A percentile compares a stretch with the other conserved stretches of the same genome.
These are phyloP conservation scores for Penicillium frequentans DNA, from an alignment of 2,329 filamentous ascomycete species.

Conservation along the genomic window DNA sequence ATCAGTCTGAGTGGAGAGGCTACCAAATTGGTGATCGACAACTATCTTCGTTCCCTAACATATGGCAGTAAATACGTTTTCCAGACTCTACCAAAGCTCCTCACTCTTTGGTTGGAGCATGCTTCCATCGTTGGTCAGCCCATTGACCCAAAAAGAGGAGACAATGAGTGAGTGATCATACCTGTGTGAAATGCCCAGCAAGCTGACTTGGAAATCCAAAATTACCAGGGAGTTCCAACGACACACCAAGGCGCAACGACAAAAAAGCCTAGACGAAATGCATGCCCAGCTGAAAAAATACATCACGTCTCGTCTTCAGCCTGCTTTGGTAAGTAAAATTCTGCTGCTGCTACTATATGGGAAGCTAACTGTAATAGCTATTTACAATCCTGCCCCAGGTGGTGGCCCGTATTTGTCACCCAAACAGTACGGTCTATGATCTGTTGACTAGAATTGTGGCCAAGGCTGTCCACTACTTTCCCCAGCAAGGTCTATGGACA, in stretches of 20 bases:
- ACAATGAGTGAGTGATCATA: slow-evolving; percentile 39
- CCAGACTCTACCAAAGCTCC: slow-evolving; percentile 84
- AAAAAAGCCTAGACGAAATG: slow-evolving; percentile 66
- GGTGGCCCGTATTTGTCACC: slow-evolving; percentile 91
- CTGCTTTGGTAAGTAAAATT: slow-evolving; percentile 40
- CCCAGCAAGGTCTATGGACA: slow-evolving; percentile 89
- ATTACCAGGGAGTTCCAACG: slow-evolving; percentile 44
- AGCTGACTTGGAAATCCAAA: slow-evolving; percentile 8
- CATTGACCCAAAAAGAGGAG: slow-evolving; percentile 52
- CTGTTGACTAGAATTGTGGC: slow-evolving; percentile 76
- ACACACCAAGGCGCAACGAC: slow-evolving; percentile 53
- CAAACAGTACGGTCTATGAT: slow-evolving; percentile 73
- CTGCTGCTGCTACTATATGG: no score
- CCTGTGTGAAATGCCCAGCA: neutral
- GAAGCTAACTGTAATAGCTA: slow-evolving; percentile 36
- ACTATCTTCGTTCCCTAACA: slow-evolving; percentile 81
- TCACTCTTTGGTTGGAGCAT: slow-evolving; percentile 94
- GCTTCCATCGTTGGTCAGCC: slow-evolving; percentile 70
- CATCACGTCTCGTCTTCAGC: slow-evolving; percentile 52
- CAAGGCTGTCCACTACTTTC: slow-evolving; percentile 83
- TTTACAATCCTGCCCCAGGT: slow-evolving; percentile 79
- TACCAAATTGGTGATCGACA: slow-evolving; percentile 87
- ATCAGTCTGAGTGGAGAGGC: slow-evolving; percentile 71
- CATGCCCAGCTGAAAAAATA: slow-evolving; percentile 80
- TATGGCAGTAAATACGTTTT: slow-evolving; percentile 95